Evolutionary conservation across 164 flowering plant species (phyloP).

Genomic region (Umbilicus rupestris): DNA sequence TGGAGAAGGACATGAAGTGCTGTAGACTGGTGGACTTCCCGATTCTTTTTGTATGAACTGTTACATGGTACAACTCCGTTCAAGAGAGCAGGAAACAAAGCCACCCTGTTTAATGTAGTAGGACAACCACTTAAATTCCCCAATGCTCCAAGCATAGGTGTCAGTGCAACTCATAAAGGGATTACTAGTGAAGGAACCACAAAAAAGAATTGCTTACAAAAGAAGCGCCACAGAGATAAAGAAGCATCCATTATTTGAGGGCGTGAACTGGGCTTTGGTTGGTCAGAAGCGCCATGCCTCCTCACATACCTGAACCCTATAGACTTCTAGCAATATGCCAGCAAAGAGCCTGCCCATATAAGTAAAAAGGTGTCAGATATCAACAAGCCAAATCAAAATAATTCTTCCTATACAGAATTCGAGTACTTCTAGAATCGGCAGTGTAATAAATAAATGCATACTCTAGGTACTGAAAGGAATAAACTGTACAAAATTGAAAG

Average conservation of each 20-base stretch:
- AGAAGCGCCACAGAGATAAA: conserved; percentile 3
- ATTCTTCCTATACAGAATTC: neutral
- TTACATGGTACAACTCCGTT: neutral
- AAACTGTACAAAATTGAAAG: neutral
- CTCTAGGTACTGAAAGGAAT: neutral
- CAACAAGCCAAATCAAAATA: neutral
- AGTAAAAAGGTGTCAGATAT: neutral
- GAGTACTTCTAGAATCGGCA: neutral
- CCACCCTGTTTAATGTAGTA: neutral
- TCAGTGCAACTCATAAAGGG: neutral
- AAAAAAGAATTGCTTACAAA: neutral
- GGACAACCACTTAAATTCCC: conserved; percentile 3
- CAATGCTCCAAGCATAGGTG: neutral
- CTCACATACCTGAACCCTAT: conserved; percentile 4
- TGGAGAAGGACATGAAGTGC: conserved; percentile 4
- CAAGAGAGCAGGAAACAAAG: conserved; percentile 1
- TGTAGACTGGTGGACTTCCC: neutral
- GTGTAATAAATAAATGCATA: neutral
- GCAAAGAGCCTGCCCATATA: conserved; percentile 1
- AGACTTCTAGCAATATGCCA: conserved; percentile 4
- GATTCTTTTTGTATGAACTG: conserved; percentile 2
- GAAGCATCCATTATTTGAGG: conserved; percentile 2
- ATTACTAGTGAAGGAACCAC: neutral
- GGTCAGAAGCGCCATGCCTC: neutral
- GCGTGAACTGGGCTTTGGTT: conserved; percentile 1